phyloP scores from a whole-genome alignment of 148 eudicot genomes.

The Pharnaceum exiguum region DNA sequence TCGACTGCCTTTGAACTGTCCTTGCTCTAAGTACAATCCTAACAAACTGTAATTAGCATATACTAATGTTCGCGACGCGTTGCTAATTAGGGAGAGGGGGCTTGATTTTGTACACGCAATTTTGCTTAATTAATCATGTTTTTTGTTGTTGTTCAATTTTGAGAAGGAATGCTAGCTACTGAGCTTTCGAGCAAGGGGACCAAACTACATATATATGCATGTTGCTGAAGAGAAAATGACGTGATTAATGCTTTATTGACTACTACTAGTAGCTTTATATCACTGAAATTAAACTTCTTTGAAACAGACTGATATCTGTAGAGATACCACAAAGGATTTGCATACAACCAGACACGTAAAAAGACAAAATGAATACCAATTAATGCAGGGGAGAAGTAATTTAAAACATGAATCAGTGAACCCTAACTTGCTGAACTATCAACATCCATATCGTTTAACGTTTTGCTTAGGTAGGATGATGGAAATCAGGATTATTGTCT shows the following conservation, averaged over 20 bases:
- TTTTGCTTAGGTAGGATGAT: too few species aligned
- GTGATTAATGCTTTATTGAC: slow-evolving; percentile 27
- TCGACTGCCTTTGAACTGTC: slow-evolving; percentile 1
- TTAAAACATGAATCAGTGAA: too few species aligned
- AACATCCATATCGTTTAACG: neutral
- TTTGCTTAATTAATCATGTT: slow-evolving; percentile 1
- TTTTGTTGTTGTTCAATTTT: neutral
- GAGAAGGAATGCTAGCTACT: neutral
- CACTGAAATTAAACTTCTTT: slow-evolving; percentile 5
- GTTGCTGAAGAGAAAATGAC: slow-evolving; percentile 25
- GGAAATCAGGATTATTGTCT: too few species aligned
- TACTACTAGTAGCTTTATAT: slow-evolving; percentile 8
- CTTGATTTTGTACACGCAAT: slow-evolving; percentile 13
- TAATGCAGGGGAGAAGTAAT: too few species aligned
- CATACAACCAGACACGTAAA: too few species aligned
- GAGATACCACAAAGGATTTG: neutral
- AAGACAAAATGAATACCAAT: too few species aligned
- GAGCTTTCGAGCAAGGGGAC: slow-evolving; percentile 20
- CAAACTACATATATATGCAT: slow-evolving; percentile 22
- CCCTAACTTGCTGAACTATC: too few species aligned
- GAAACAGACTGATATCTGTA: neutral
- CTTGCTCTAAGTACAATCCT: neutral
- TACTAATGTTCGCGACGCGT: neutral
- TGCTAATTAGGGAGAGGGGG: neutral
- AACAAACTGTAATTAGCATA: neutral